Conservation (phyloP, 768 basidiomycete species). For the Lactifluus subvellereus region DNA sequence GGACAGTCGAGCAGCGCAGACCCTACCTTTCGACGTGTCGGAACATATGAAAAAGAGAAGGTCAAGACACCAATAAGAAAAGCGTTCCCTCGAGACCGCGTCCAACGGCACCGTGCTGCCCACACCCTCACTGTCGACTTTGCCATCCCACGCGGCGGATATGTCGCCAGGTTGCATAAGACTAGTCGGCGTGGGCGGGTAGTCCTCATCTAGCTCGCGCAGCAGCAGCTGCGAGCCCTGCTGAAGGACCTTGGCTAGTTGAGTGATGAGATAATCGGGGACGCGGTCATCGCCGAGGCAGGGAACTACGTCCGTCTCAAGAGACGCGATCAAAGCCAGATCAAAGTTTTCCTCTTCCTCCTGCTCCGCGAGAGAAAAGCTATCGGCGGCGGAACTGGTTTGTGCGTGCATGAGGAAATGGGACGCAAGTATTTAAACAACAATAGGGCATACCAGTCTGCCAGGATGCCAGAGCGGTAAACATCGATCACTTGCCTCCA, state of each 20-base stretch:
- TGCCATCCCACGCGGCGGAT: not conserved
- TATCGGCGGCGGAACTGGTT: constrained; percentile 50
- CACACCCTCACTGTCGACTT: not conserved
- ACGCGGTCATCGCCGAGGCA: constrained; percentile 63
- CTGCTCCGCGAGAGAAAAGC: constrained; percentile 57
- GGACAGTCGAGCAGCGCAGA: not conserved
- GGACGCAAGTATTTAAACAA: not conserved
- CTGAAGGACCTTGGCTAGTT: constrained; percentile 65
- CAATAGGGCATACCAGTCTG: constrained; percentile 59
- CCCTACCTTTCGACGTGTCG: constrained; percentile 51
- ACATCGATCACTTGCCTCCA: constrained; percentile 83
- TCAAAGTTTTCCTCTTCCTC: constrained; percentile 84
- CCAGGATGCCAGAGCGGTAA: constrained; percentile 73
- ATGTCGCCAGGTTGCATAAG: constrained; percentile 20
- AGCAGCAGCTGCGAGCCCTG: constrained; percentile 55
- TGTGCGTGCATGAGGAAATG: not conserved
- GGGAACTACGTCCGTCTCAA: constrained; percentile 78
- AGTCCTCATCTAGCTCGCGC: constrained; percentile 21
- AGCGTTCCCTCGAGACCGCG: constrained; percentile 69
- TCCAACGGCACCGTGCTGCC: constrained; percentile 50
- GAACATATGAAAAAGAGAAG: constrained; percentile 79
- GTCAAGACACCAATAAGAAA: constrained; percentile 92
- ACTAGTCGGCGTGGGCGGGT: constrained; percentile 9
- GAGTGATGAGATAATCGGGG: constrained; percentile 62
- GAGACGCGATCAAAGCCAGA: constrained; percentile 64